These are phyloP conservation scores for Mycosarcoma maydis DNA, from an alignment of 1,284 basidiomycete species.

Conservation along the genomic window DNA sequence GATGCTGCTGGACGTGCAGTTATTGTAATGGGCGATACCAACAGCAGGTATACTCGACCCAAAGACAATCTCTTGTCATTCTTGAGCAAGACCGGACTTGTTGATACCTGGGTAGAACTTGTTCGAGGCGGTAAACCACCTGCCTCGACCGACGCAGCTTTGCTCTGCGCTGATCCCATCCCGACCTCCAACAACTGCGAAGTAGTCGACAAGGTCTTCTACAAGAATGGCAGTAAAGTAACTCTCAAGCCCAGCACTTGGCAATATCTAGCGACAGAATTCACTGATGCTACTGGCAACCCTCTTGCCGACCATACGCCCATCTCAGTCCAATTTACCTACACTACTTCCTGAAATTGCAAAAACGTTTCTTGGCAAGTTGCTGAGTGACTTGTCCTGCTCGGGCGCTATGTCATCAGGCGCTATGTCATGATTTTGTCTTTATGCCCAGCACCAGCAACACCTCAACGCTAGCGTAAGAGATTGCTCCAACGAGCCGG, in stretches of 20 bases:
- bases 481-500: too few species aligned
- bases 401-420: too few species aligned
- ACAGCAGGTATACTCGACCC: constrained; percentile 21
- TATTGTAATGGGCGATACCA: constrained; percentile 32
- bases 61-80: constrained; percentile 11
- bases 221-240: constrained; percentile 13
- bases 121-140: constrained; percentile 10
- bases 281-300: constrained; percentile 11
- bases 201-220: constrained; percentile 24
- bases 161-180: constrained; percentile 14
- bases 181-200: constrained; percentile 18
- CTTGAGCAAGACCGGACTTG: constrained; percentile 12
- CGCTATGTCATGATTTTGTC: too few species aligned
- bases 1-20: constrained; percentile 14
- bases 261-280: constrained; percentile 16
- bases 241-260: constrained; percentile 10
- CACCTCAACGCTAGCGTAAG: too few species aligned
- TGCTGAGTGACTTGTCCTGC: too few species aligned
- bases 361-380: too few species aligned
- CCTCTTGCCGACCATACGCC: constrained; percentile 23
- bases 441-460: too few species aligned
- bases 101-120: constrained; percentile 20
- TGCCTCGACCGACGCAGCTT: constrained; percentile 12
- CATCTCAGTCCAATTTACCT: constrained; percentile 20
- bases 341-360: background rate